These are phyloP conservation scores for Acacia melanoxylon DNA, from an alignment of 306 rosid species.

Conservation along the genomic window DNA sequence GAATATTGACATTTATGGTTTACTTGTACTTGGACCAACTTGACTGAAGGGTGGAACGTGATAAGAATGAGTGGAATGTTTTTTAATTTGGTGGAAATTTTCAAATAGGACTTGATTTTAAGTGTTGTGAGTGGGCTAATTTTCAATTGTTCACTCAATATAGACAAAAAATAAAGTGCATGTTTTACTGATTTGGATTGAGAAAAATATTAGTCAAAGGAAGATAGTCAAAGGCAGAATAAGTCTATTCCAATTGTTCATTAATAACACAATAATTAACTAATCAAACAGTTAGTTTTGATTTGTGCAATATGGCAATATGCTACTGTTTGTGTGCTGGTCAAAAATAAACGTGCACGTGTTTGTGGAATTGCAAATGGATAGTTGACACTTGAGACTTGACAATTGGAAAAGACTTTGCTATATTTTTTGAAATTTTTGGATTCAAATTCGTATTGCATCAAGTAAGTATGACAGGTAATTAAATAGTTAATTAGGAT, in stretches of 20 bases:
- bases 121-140: background rate
- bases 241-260: background rate
- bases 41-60: background rate
- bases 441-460: background rate
- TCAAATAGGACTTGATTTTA: background rate
- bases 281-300: background rate
- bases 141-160: no score
- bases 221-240: background rate
- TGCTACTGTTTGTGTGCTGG: background rate
- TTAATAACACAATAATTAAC: no score
- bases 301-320: background rate
- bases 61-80: background rate
- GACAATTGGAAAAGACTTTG: no score
- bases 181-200: background rate
- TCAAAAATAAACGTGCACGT: no score
- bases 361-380: background rate
- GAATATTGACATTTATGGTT: background rate
- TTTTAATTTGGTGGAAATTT: background rate
- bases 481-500: background rate
- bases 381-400: no score
- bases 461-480: background rate
- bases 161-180: background rate
- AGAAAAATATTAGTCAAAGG: background rate
- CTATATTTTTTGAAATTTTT: background rate
- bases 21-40: background rate